phyloP scores from a whole-genome alignment of 2,329 filamentous ascomycete species.

The Kalmusia sp. region DNA sequence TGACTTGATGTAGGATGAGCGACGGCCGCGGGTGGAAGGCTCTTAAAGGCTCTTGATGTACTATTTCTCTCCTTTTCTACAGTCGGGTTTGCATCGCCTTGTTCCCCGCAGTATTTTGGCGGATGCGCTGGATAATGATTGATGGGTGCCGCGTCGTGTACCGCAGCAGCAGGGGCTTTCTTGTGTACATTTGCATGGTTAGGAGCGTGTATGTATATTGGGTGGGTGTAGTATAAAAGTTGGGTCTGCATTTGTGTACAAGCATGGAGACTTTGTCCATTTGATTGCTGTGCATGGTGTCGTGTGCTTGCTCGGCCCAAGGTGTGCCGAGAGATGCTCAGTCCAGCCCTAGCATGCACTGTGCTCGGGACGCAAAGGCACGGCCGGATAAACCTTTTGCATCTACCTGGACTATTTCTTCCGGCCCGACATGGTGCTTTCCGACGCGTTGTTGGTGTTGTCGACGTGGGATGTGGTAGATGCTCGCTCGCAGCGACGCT shows the following conservation, averaged over 20 bases:
- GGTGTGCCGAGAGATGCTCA: too few relatives aligned
- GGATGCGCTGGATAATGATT: neutral
- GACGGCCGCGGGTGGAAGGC: neutral
- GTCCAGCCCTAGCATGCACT: too few relatives aligned
- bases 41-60: slow-evolving; percentile 10
- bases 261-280: slow-evolving; percentile 4
- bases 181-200: slow-evolving; percentile 36
- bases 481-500: too few relatives aligned
- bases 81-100: slow-evolving; percentile 11
- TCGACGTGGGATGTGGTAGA: too few relatives aligned
- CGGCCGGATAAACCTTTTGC: slow-evolving; percentile 17
- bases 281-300: too few relatives aligned
- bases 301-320: too few relatives aligned
- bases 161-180: slow-evolving; percentile 16
- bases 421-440: slow-evolving; percentile 11
- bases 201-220: slow-evolving; percentile 36
- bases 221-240: slow-evolving; percentile 35
- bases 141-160: neutral
- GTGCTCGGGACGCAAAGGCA: too few relatives aligned
- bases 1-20: neutral
- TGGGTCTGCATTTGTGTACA: slow-evolving; percentile 18
- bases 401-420: slow-evolving; percentile 10
- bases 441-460: too few relatives aligned
- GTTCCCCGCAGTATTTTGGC: slow-evolving; percentile 8
- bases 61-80: slow-evolving; percentile 8